phyloP scores from a whole-genome alignment of 2,329 filamentous ascomycete genomes.

The Pseudopithomyces chartarum region DNA sequence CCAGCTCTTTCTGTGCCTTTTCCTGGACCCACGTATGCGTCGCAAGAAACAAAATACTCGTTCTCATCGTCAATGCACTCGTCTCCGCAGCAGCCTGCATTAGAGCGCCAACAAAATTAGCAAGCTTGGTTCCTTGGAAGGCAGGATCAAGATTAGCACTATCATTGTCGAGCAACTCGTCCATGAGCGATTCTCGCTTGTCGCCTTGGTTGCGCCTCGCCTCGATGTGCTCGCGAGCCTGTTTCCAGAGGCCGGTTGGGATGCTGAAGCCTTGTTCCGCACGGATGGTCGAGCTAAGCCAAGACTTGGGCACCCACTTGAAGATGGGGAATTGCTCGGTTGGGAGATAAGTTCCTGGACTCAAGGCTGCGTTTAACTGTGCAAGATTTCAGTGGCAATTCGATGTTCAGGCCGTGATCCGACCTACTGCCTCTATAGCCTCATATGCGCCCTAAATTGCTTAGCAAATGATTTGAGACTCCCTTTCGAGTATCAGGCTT shows the following conservation, averaged over 20 bases:
- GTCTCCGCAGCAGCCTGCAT: slow-evolving; percentile 32
- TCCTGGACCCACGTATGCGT: slow-evolving; percentile 26
- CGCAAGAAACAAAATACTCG: slow-evolving; percentile 29
- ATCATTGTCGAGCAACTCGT: slow-evolving; percentile 27
- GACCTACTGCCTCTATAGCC: slow-evolving; percentile 25
- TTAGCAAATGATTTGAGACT: not conserved
- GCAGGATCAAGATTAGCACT: slow-evolving; percentile 14
- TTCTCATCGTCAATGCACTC: slow-evolving; percentile 18
- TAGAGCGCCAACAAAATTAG: slow-evolving; percentile 20
- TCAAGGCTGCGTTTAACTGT: slow-evolving; percentile 20
- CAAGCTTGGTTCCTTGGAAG: slow-evolving; percentile 13
- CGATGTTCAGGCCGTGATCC: too few relatives aligned
- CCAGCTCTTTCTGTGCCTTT: slow-evolving; percentile 26
- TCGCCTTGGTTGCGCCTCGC: slow-evolving; percentile 24
- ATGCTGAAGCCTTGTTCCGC: slow-evolving; percentile 20
- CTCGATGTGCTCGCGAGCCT: slow-evolving; percentile 22
- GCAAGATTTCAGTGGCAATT: not conserved
- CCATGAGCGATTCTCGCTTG: slow-evolving; percentile 29
- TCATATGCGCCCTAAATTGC: slow-evolving; percentile 19
- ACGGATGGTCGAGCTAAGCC: slow-evolving; percentile 18
- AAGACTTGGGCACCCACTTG: slow-evolving; percentile 25
- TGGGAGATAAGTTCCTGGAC: slow-evolving; percentile 27
- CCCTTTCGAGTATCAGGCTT: slow-evolving; percentile 7
- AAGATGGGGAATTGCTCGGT: slow-evolving; percentile 33
- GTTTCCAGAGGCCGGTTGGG: slow-evolving; percentile 20